A percentile compares a stretch with the other conserved stretches of the same genome.
phyloP scores from a whole-genome alignment of 2,329 filamentous ascomycete species.

The Cladophialophora bantiana region DNA sequence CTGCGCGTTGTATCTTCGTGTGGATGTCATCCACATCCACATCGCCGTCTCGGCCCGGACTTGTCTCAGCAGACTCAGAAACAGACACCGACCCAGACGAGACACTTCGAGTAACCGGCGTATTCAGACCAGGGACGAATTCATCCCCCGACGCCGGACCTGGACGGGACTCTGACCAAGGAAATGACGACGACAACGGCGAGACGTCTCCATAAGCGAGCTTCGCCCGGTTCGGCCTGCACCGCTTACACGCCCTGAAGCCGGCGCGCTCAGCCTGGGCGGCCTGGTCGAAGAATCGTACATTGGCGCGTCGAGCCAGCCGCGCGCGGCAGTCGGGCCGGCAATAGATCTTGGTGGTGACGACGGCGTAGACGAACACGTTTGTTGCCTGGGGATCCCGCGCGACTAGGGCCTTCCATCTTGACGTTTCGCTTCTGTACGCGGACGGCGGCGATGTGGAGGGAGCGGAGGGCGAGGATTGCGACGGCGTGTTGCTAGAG shows the following conservation, averaged over 20 bases:
- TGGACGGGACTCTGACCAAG: neutral
- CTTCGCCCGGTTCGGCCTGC: constrained; percentile 52
- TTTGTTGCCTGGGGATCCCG: constrained; percentile 54
- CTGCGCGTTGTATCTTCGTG: constrained; percentile 22
- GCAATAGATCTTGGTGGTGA: constrained; percentile 64
- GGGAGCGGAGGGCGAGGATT: neutral
- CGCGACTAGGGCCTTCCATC: constrained; percentile 55
- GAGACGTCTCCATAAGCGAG: constrained; percentile 21
- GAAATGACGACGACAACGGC: neutral
- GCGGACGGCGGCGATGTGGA: neutral
- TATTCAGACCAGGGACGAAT: neutral
- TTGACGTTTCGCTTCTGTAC: constrained; percentile 33
- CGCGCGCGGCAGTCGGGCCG: constrained; percentile 63
- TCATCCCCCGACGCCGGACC: neutral
- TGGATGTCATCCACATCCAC: constrained; percentile 17
- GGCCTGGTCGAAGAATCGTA: constrained; percentile 61
- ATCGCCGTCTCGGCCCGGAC: neutral
- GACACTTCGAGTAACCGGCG: neutral
- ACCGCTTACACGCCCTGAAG: constrained; percentile 64
- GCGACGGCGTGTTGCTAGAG: neutral
- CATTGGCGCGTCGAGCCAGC: constrained; percentile 64
- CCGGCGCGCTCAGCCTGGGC: constrained; percentile 57
- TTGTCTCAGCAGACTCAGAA: neutral
- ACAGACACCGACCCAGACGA: neutral
- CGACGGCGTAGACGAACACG: constrained; percentile 64